Percentiles rank a stretch among this genome's conserved stretches.
Conservation (phyloP, 2,329 filamentous ascomycete species). For the Botryosphaeria agaves region DNA sequence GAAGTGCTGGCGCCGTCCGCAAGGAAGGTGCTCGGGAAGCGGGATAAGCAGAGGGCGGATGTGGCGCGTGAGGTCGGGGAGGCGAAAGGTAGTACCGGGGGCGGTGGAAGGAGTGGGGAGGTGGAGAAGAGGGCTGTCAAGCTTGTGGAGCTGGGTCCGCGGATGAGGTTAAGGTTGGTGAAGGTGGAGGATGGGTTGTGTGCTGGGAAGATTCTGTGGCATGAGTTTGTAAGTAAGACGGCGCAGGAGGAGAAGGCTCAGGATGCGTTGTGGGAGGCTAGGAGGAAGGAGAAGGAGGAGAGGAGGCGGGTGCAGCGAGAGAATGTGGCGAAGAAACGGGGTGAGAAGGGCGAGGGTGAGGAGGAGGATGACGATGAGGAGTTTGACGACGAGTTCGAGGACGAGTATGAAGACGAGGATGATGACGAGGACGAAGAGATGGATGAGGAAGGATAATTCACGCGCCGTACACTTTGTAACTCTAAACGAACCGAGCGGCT, state of each 20-base stretch:
- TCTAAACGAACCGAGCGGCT: too few relatives aligned
- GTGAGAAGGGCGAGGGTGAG: conserved; percentile 31
- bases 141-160: conserved; percentile 77
- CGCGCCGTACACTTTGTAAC: too few relatives aligned
- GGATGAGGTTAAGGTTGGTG: conserved; percentile 73
- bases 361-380: conserved; percentile 19
- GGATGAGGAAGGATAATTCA: conserved; percentile 6
- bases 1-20: conserved; percentile 51
- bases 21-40: conserved; percentile 42
- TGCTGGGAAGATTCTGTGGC: conserved; percentile 87
- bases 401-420: conserved; percentile 33
- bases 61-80: conserved; percentile 3
- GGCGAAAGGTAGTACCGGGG: conserved; percentile 9
- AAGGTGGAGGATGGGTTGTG: conserved; percentile 95
- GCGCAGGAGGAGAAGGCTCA: conserved; percentile 59
- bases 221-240: conserved; percentile 81
- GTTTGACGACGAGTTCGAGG: conserved; percentile 25
- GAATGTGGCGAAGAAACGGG: conserved; percentile 76
- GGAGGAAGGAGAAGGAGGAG: conserved; percentile 63
- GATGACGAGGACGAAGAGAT: conserved; percentile 23
- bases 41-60: conserved; percentile 28
- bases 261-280: conserved; percentile 68
- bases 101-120: conserved; percentile 24
- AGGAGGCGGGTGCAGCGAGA: conserved; percentile 70
- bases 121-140: conserved; percentile 83